Base-by-base conservation (phyloP, 345 rosid genomes). In the Microcos paniculata region DNA sequence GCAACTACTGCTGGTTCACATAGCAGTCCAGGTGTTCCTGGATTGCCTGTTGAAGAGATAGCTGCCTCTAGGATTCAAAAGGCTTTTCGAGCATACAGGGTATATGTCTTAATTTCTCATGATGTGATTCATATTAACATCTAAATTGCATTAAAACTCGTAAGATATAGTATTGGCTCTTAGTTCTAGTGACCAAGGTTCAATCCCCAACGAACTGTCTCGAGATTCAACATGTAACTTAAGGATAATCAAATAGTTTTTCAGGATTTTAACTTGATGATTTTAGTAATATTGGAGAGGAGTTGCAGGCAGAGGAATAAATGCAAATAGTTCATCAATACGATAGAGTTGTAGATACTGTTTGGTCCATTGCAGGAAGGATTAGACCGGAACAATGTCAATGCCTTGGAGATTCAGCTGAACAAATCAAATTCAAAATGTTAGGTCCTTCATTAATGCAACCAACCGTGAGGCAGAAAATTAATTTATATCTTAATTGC, bases 51-150 rank as follows among this genome's bases (percentile, higher is more conserved):
- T 6, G 76, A 68, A 74, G 87, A 90, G 26, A 38, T 68, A 2
- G 90, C 94, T 5, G 94, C 90, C 5, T 70, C 73, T 67, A 84
- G 85, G 72, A 92, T 92, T 81, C 97, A 90, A 67, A 84, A 84
- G 55, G 94, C 91, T 70, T 90, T 89, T 58, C 88, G 95, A 59
- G 82, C 86, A 52, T 82, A 73, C 78, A 74, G 67, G 90, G 95
- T 89, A 82, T 3, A 4, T 43, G 6, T 2, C 4, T 35, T 48
- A 19, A 14, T 48, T 49, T 59, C 4, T 52, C 4, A 7, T 6
- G 0, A 55, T 46, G 23, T 18, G 9, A 33, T 70, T 10, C 28
- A 51, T 35, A 38, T 35, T 15, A 38, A 11, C 26, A 42, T 35
- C 8, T 24, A 35, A n/a, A 64, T 33, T 62, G 68, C 40, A 38